These are phyloP conservation scores for Cladophialophora exuberans DNA, from an alignment of 2,329 filamentous ascomycete genomes.

Conservation along the genomic window DNA sequence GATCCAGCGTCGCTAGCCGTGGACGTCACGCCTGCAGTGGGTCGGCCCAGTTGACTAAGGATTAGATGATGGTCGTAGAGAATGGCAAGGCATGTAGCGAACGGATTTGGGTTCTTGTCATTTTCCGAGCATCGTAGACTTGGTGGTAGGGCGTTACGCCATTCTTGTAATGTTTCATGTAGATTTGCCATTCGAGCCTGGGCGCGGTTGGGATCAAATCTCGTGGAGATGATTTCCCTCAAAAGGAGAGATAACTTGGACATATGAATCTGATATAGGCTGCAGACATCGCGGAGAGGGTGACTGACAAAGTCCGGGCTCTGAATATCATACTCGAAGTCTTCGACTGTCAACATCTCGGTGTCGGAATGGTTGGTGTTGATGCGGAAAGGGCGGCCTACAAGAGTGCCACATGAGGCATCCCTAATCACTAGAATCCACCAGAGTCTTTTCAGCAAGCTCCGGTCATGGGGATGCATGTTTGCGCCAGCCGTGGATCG, in stretches of 20 bases:
- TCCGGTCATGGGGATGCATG: conserved; percentile 12
- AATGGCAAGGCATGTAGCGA: conserved; percentile 13
- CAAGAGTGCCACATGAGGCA: conserved; percentile 10
- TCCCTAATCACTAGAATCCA: conserved; percentile 16
- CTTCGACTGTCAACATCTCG: conserved; percentile 15
- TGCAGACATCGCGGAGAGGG: conserved; percentile 11
- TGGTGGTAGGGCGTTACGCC: conserved; percentile 6
- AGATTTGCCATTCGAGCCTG: conserved; percentile 14
- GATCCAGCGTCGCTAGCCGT: conserved; percentile 4
- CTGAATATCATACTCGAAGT: conserved; percentile 16
- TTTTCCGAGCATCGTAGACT: conserved; percentile 6
- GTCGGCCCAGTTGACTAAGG: conserved; percentile 5
- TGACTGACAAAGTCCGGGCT: conserved; percentile 12
- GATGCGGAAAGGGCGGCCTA: conserved; percentile 17
- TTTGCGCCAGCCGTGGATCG: conserved; percentile 13
- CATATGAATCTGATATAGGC: conserved; percentile 13
- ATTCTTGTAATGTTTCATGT: conserved; percentile 8
- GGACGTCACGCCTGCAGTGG: conserved; percentile 1
- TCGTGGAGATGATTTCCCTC: conserved; percentile 14
- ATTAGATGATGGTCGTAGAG: conserved; percentile 13
- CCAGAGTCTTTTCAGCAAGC: conserved; percentile 17
- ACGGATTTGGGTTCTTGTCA: conserved; percentile 10
- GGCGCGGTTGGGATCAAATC: conserved; percentile 14
- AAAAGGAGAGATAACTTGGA: conserved; percentile 15
- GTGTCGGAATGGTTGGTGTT: conserved; percentile 13